phyloP scores from a whole-genome alignment of 1,284 basidiomycete genomes.

The Fistulinella staudtii region DNA sequence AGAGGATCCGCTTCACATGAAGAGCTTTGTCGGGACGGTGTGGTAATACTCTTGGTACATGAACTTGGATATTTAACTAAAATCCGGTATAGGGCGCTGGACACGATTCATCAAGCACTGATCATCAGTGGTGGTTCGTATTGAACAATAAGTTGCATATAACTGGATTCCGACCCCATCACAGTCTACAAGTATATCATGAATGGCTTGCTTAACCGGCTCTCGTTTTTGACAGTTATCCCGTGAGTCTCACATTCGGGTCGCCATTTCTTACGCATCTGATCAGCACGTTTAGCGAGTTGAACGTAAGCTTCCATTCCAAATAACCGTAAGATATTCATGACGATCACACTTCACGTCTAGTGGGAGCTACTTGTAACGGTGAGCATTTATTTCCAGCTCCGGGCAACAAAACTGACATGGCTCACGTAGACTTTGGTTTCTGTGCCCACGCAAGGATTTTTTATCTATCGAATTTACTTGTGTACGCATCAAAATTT shows the following conservation, averaged over 20 bases:
- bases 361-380: constrained; percentile 2
- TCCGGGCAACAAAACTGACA: neutral
- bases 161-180: neutral
- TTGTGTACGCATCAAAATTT: neutral
- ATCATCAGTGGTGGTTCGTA: constrained; percentile 5
- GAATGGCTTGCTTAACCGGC: neutral
- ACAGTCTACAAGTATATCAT: constrained; percentile 3
- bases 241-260: neutral
- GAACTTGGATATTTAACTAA: neutral
- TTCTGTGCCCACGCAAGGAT: constrained; percentile 5
- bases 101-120: constrained; percentile 3
- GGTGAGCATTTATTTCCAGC: neutral
- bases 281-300: neutral
- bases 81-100: neutral
- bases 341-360: neutral
- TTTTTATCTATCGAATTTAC: constrained; percentile 4
- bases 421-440: neutral
- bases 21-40: neutral
- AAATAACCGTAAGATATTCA: neutral
- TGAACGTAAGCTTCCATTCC: neutral
- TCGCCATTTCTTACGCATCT: neutral
- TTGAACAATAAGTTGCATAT: neutral
- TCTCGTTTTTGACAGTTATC: neutral
- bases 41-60: neutral
- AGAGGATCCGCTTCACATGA: neutral